Percentiles rank a stretch among this genome's conserved stretches.
Conservation (phyloP, 2,329 filamentous ascomycete species). For the Pyricularia pennisetigena region DNA sequence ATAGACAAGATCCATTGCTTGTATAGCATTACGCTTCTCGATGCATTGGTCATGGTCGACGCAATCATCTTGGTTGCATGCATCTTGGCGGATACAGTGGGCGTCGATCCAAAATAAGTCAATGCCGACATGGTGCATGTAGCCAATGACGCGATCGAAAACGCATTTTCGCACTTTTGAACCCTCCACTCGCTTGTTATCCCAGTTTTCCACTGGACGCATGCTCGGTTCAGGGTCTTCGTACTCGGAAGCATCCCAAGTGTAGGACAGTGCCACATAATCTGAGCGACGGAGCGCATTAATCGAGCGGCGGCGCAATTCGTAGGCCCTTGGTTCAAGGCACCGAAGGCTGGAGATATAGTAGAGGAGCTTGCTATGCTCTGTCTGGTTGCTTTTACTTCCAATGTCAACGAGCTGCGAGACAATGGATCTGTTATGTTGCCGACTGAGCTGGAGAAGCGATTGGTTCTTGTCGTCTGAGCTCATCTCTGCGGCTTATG, state of each 20-base stretch:
- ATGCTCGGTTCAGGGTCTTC: constrained; percentile 9
- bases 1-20: constrained; percentile 23
- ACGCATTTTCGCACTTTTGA: constrained; percentile 17
- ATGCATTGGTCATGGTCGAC: constrained; percentile 11
- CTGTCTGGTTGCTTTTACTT: constrained; percentile 8
- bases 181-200: constrained; percentile 2
- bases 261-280: constrained; percentile 16
- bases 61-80: constrained; percentile 10
- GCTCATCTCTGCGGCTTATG: too few relatives aligned
- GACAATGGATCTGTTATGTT: constrained; percentile 7
- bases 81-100: constrained; percentile 17
- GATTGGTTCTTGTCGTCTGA: constrained; percentile 10
- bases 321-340: constrained; percentile 2
- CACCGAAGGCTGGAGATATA: constrained; percentile 7
- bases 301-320: constrained; percentile 7
- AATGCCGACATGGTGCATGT: constrained; percentile 14
- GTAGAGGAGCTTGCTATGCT: constrained; percentile 7
- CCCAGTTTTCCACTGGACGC: constrained; percentile 10
- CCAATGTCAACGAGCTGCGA: constrained; percentile 12
- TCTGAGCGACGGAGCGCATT: constrained; percentile 5
- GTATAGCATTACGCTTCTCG: constrained; percentile 17
- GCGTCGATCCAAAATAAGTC: constrained; percentile 18
- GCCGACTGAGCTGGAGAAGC: constrained; percentile 7
- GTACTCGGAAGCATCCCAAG: constrained; percentile 12
- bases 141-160: constrained; percentile 13